These are phyloP conservation scores for Fusarium mangiferae DNA, from an alignment of 2,329 filamentous ascomycete species.

Conservation along the genomic window DNA sequence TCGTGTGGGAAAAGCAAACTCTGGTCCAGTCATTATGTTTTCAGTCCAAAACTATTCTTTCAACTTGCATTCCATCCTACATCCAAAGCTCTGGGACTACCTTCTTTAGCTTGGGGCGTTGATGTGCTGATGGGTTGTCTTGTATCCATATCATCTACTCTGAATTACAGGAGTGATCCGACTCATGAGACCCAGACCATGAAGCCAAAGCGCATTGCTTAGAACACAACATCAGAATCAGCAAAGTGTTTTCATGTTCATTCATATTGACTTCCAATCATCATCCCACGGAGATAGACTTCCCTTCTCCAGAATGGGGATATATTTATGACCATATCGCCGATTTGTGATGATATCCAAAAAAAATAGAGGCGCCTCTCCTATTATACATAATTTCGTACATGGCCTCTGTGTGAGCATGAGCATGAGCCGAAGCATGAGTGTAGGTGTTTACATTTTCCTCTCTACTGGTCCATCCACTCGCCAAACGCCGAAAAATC, in stretches of 20 bases:
- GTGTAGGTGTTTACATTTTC: constrained; percentile 3
- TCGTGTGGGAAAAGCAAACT: constrained; percentile 17
- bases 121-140: constrained; percentile 11
- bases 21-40: constrained; percentile 10
- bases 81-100: neutral
- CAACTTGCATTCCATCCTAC: neutral
- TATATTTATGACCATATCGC: neutral
- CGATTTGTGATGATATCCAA: constrained; percentile 4
- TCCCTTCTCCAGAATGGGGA: neutral
- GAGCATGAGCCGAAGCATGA: constrained; percentile 11
- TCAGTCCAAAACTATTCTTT: neutral
- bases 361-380: constrained; percentile 1
- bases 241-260: neutral
- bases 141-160: constrained; percentile 4
- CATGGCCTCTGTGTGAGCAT: constrained; percentile 1
- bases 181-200: neutral
- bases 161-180: constrained; percentile 8
- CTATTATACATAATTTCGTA: constrained; percentile 32
- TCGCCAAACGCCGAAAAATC: constrained; percentile 32
- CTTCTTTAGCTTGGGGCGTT: constrained; percentile 8
- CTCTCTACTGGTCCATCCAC: constrained; percentile 14
- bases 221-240: neutral
- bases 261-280: neutral
- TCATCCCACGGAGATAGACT: neutral
- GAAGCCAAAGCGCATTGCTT: neutral